phyloP scores from a whole-genome alignment of 2,329 filamentous ascomycete genomes.

The Fusarium transvaalense region DNA sequence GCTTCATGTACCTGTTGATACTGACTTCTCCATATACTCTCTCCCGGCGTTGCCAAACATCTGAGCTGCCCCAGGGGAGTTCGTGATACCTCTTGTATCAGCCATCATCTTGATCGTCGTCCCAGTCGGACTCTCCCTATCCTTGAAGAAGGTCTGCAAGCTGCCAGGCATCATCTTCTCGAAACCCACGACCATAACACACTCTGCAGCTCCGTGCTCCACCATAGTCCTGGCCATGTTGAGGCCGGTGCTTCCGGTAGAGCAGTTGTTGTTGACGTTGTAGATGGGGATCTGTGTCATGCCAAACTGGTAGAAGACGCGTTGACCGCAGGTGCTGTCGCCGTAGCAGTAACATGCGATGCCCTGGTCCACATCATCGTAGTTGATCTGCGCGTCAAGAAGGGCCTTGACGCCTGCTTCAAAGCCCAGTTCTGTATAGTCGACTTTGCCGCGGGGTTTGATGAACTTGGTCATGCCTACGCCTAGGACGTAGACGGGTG shows the following conservation, averaged over 20 bases:
- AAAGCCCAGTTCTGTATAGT: constrained; percentile 94
- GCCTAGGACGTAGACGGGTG: constrained; percentile 86
- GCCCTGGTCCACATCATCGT: constrained; percentile 95
- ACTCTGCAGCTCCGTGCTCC: constrained; percentile 83
- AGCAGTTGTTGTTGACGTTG: constrained; percentile 99
- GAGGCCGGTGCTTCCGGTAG: constrained; percentile 91
- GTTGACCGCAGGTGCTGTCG: constrained; percentile 93
- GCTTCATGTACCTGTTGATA: constrained; percentile 1
- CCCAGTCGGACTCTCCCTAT: constrained; percentile 82
- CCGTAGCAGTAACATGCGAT: constrained; percentile 99
- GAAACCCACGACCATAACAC: constrained; percentile 91
- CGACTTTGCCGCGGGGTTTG: constrained; percentile 92
- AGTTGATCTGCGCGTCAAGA: constrained; percentile 88
- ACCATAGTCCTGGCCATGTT: constrained; percentile 86
- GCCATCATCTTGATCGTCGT: constrained; percentile 83
- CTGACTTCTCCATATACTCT: constrained; percentile 94
- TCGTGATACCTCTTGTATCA: constrained; percentile 82
- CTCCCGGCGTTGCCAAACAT: constrained; percentile 94
- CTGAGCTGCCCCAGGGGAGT: constrained; percentile 88
- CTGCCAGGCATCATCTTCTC: constrained; percentile 99
- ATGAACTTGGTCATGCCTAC: constrained; percentile 99
- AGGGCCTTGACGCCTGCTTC: constrained; percentile 92
- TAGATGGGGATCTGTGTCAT: constrained; percentile 97
- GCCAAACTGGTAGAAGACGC: constrained; percentile 98
- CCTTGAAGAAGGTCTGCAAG: constrained; percentile 85